Base-by-base conservation (phyloP, 176 grass and related monocot genomes). In the Eragrostis nindensis region DNA sequence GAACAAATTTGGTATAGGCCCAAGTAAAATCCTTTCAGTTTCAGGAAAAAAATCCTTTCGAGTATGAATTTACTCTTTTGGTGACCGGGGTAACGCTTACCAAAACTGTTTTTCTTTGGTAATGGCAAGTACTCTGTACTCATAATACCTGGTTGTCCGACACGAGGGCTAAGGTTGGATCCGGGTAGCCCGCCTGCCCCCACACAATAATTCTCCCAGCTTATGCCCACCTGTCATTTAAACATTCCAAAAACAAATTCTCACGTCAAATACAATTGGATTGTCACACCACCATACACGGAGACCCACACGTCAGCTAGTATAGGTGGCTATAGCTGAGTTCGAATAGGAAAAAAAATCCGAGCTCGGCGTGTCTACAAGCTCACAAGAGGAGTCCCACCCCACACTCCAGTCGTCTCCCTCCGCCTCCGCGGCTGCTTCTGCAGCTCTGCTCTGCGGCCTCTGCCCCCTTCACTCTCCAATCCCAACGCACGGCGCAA, bases 191-290 rank as follows among this genome's bases (percentile, higher is more conserved):
- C 2, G 8, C 72, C 44, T 10, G 25, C 39, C 30, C n/a, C 19
- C 43, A 6, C 3, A 7, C 53, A 81, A 81, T 81, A 62, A 86
- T 86, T 81, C 50, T 38, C 26, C 70, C 41, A n/a, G 32, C 66
- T 19, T 27, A 5, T 55, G 77, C 77, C 53, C 71, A 76, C 64
- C 85, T 76, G 85, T 76, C 72, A 77, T 44, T 36, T 47, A 73
- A 44, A 39, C 24, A 67, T 67, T 56, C 22, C 10, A 9, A 29
- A 5, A 3, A 11, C 13, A 6, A 11, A 14, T 40, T 49, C 6
- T 36, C 48, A 80, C 76, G 3, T 17, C 8, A 7, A 2, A 14
- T 50, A 25, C 3, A 0, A 1, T 11, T 7, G 10, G 57, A 3
- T 27, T 14, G 9, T 27, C 57, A 2, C 0, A 1, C 4, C 4